Base-by-base conservation (phyloP, 257 asterid genomes). In the Nicotiana undulata region DNA sequence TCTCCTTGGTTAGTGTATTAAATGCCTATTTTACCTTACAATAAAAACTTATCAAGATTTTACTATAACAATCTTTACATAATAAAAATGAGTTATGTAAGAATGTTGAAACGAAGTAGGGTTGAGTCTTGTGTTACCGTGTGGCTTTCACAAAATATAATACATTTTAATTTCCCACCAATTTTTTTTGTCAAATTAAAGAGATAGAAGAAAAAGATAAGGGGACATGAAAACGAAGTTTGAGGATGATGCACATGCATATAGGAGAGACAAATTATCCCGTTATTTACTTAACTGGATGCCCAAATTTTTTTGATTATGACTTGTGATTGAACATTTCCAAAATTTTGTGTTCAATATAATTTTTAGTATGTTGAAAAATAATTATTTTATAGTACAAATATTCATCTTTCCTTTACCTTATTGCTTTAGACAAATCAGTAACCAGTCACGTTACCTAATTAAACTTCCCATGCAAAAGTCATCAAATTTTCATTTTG, bases 221-320 rank as follows among this genome's bases (percentile, higher is more conserved):
- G 85, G 85, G 75, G 83, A 83, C 82, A 81, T 79, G 90, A 87
- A 82, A 83, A 75, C 70, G 85, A 87, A 83, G 75, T 79, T 44
- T 85, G 85, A 83, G 85, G 82, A n/a, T 64, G 70, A 79, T 44
- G 82, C 88, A 87, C 87, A 85, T 87, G 90, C 90, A 76, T 80
- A 68, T 65, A 76, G 61, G 51, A 17, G 20, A 81, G 29, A 40
- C 44, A 32, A 15, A 46, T 72, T 49, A 24, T 49, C 40, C 13
- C 56, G 3, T 22, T 40, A 34, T 17, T 68, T 20, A 26, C 12
- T 44, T 17, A n/a, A 68, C 28, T 13, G 9, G 17, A 68, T 37
- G 13, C 59, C 78, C 40, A 72, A 72, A 46, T 72, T 72, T 46
- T 40, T 72, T 26, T 72, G 61, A 72, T 72, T 46, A 24, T 49